A percentile compares a stretch with the other conserved stretches of the same genome.
These are phyloP conservation scores for Globisporangium cystogenes DNA, from an alignment of 352 stramenopile species.

Conservation along the genomic window DNA sequence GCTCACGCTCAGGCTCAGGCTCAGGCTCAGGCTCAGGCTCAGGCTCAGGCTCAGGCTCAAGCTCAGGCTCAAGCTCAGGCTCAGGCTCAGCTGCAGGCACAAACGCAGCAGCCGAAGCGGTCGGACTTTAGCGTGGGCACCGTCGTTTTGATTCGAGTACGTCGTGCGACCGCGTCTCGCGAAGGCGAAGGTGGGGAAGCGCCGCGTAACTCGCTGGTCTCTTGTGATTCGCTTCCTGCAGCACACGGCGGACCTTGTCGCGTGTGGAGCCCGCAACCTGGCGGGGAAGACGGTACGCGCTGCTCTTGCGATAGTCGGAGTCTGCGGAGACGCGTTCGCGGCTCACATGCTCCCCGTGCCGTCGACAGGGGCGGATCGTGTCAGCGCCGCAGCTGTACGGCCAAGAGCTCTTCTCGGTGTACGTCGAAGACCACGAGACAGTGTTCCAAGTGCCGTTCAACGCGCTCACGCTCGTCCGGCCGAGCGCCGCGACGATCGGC, in stretches of 20 bases:
- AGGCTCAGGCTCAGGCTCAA: constrained; percentile 9
- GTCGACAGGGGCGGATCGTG: constrained; percentile 49
- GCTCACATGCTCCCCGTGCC: background rate
- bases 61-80: background rate
- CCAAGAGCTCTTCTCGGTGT: constrained; percentile 77
- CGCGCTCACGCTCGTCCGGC: constrained; percentile 51
- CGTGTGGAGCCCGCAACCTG: constrained; percentile 67
- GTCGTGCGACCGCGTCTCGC: constrained; percentile 2
- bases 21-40: constrained; percentile 6
- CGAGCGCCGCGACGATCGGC: constrained; percentile 19
- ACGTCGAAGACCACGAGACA: constrained; percentile 78
- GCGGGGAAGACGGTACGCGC: constrained; percentile 52
- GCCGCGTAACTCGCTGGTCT: background rate
- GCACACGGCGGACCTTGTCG: constrained; percentile 68
- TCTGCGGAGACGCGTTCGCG: background rate
- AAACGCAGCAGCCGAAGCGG: constrained; percentile 24
- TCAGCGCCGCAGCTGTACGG: constrained; percentile 69
- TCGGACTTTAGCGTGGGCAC: constrained; percentile 62
- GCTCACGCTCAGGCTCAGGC: background rate
- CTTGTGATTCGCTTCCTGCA: constrained; percentile 11
- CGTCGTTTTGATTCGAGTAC: constrained; percentile 62
- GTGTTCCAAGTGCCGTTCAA: constrained; percentile 83
- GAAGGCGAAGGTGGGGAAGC: background rate
- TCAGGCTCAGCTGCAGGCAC: constrained; percentile 3
- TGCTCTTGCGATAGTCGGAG: background rate